Evolutionary conservation across 305 asterid genomes (phyloP).

Genomic region (Rubia tinctorum): DNA sequence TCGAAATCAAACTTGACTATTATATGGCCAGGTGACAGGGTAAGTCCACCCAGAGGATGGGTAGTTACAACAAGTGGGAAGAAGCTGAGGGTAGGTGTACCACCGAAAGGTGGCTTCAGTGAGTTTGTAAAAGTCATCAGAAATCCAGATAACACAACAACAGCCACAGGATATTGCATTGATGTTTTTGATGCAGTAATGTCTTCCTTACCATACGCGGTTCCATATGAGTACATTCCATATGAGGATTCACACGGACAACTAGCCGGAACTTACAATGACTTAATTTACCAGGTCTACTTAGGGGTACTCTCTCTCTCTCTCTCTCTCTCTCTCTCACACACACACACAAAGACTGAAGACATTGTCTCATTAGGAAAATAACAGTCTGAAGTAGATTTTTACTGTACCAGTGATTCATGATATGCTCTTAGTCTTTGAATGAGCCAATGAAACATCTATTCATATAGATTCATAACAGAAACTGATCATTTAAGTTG

Average conservation of each 20-base stretch:
- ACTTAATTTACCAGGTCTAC: constrained; percentile 46
- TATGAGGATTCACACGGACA: constrained; percentile 31
- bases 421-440: no score
- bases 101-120: constrained; percentile 36
- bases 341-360: no score
- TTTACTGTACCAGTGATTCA: neutral
- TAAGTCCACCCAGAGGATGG: constrained; percentile 50
- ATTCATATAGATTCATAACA: neutral
- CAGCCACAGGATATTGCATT: constrained; percentile 47
- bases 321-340: constrained; percentile 1
- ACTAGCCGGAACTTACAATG: constrained; percentile 40
- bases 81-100: constrained; percentile 49
- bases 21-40: constrained; percentile 51
- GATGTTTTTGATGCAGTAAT: constrained; percentile 54
- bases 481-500: neutral
- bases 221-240: constrained; percentile 50
- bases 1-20: constrained; percentile 25
- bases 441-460: neutral
- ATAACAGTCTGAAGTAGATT: no score
- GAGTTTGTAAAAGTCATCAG: constrained; percentile 44
- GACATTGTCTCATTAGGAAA: no score
- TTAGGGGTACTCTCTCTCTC: constrained; percentile 40
- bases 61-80: constrained; percentile 49
- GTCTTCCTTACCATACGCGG: constrained; percentile 36
- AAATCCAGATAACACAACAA: constrained; percentile 29